Evolutionary conservation across 1,284 basidiomycete species (phyloP).

Genomic region (Microbotryum violaceum): DNA sequence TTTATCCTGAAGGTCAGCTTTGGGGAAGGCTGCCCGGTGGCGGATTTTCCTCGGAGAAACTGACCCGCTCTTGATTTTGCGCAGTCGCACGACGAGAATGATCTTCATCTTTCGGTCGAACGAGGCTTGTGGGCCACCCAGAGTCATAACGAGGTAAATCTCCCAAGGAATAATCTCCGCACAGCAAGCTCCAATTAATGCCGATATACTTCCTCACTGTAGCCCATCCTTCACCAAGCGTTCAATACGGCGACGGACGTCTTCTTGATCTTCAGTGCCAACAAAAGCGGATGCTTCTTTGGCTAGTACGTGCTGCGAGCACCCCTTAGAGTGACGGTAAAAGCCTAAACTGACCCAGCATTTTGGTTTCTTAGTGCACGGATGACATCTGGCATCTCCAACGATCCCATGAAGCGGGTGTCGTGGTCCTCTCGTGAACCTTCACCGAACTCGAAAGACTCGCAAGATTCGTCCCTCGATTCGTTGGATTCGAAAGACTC

Average conservation of each 20-base stretch:
- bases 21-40: too few relatives aligned
- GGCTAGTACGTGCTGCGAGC: background rate
- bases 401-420: background rate
- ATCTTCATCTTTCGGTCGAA: slow-evolving; percentile 76
- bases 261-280: slow-evolving; percentile 81
- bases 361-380: background rate
- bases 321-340: background rate
- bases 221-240: slow-evolving; percentile 61
- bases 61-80: too few relatives aligned
- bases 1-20: slow-evolving; percentile 78
- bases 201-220: slow-evolving; percentile 5
- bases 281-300: slow-evolving; percentile 60
- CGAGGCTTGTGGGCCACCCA: slow-evolving; percentile 85
- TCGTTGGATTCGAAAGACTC: background rate
- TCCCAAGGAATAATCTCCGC: background rate
- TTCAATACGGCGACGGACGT: slow-evolving; percentile 80
- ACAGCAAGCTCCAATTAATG: background rate
- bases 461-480: background rate
- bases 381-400: background rate
- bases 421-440: background rate
- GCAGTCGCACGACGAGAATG: slow-evolving; percentile 50
- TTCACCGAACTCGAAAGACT: slow-evolving; percentile 2
- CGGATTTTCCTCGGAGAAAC: too few relatives aligned
- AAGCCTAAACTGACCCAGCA: background rate
- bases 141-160: slow-evolving; percentile 73